These are phyloP conservation scores for Polytrichum formosum DNA, from an alignment of 225 moss, liverwort and hornwort genomes.

Conservation along the genomic window DNA sequence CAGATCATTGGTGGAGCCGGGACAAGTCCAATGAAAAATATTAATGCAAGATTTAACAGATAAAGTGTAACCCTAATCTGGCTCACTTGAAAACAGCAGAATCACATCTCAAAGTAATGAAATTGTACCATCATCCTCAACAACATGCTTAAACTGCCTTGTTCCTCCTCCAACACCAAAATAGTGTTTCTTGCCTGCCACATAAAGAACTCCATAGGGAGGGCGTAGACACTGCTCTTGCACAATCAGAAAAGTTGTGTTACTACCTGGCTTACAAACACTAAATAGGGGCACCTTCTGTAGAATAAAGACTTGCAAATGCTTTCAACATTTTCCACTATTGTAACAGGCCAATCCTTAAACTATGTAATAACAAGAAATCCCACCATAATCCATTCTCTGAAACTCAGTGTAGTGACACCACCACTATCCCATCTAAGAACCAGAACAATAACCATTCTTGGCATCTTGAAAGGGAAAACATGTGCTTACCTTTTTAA, in stretches of 20 bases:
- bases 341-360: neutral
- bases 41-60: neutral
- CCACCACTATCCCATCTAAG: too few species aligned
- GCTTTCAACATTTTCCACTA: constrained; percentile 3
- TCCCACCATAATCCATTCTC: too few species aligned
- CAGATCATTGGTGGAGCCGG: neutral
- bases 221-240: constrained; percentile 79
- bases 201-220: constrained; percentile 88
- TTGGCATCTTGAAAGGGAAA: neutral
- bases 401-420: too few species aligned
- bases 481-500: constrained; percentile 67
- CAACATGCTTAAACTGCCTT: constrained; percentile 79
- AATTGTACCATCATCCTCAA: constrained; percentile 77
- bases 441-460: too few species aligned
- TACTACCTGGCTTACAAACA: too few species aligned
- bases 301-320: neutral
- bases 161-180: constrained; percentile 92
- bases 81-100: neutral
- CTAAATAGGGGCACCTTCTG: too few species aligned
- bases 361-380: too few species aligned
- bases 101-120: neutral
- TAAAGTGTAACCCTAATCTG: too few species aligned
- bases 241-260: constrained; percentile 6
- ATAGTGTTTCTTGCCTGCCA: constrained; percentile 96
- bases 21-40: neutral